Evolutionary conservation across 192 early-diverging fungal species (phyloP), one percentile per base, ranked within the genome.

Genomic region (Backusella mclennaniae): DNA sequence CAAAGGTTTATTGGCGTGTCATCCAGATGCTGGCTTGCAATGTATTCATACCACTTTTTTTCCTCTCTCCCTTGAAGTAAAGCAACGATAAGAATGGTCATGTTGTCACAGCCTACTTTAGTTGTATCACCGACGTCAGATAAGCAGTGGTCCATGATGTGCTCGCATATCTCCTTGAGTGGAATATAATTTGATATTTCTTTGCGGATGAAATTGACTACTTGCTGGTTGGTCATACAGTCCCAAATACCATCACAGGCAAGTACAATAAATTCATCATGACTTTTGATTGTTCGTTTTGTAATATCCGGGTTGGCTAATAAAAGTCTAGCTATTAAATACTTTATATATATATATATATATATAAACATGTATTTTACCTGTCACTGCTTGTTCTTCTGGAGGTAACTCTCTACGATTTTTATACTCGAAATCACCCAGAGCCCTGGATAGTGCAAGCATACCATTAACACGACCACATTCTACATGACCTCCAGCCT

Each of bases 241-340:
- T 99, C 98, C 97, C 97, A 99, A 77, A 99, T 83, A 92, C 94
- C 97, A 84, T 99, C 97, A 84, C 97, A 99, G 2, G 96, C 97
- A 63, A 99, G 69, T 12, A 98, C 94, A 38, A 99, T 73, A 79
- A 98, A 99, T 82, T 99, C 96, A 70, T 96, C 92, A 17, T 90
- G 85, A 6, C 90, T 88, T 3, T 71, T 80, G 14, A 93, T 76
- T 26, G 79, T 74, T n/a, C 85, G 80, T 69, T 86, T 86, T n/a
- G 84, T 79, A 68, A 98, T 91, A 73, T 95, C 95, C 36, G 97
- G 97, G 75, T 90, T 75, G 23, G 93, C 93, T 85, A 14, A 44
- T 21, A 39, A 41, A 29, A 14, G 9, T 69, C 7, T 68, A 35
- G 29, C 9, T 6, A 74, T 71, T 9, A 36, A 53, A 56, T 11